These are phyloP conservation scores for Rhazya stricta DNA, from an alignment of 257 asterid species.

Conservation along the genomic window DNA sequence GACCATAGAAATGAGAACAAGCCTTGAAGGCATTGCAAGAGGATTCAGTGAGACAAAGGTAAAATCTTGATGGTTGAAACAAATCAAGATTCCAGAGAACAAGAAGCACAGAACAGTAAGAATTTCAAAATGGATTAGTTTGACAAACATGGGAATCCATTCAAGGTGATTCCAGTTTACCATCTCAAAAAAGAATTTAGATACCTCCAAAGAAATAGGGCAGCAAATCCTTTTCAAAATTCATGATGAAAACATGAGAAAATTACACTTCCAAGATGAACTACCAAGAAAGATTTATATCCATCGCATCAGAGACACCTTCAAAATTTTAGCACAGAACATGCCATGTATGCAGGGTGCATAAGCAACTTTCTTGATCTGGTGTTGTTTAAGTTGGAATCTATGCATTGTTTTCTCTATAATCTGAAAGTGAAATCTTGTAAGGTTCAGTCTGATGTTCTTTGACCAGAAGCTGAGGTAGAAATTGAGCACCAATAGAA, in stretches of 20 bases:
- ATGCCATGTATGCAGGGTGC: neutral
- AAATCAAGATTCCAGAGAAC: too few relatives aligned
- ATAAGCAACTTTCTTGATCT: neutral
- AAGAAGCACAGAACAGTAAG: neutral
- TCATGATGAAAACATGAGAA: neutral
- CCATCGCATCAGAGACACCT: constrained; percentile 1
- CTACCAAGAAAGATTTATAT: neutral
- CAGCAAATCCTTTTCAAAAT: neutral
- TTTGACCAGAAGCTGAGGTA: constrained; percentile 1
- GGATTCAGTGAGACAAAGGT: too few relatives aligned
- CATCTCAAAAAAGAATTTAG: neutral
- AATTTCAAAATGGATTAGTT: neutral
- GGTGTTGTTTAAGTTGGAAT: neutral
- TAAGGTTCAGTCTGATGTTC: neutral
- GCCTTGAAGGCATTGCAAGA: neutral
- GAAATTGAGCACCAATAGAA: neutral
- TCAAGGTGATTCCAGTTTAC: neutral
- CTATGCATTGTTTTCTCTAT: neutral
- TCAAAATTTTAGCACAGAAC: neutral
- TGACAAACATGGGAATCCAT: neutral
- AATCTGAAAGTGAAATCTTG: constrained; percentile 2
- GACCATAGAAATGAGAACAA: too few relatives aligned
- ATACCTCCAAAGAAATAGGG: neutral
- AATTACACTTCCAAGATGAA: neutral
- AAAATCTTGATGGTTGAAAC: neutral